phyloP scores from a whole-genome alignment of 2,329 filamentous ascomycete species.

The Xylariaceae sp. region DNA sequence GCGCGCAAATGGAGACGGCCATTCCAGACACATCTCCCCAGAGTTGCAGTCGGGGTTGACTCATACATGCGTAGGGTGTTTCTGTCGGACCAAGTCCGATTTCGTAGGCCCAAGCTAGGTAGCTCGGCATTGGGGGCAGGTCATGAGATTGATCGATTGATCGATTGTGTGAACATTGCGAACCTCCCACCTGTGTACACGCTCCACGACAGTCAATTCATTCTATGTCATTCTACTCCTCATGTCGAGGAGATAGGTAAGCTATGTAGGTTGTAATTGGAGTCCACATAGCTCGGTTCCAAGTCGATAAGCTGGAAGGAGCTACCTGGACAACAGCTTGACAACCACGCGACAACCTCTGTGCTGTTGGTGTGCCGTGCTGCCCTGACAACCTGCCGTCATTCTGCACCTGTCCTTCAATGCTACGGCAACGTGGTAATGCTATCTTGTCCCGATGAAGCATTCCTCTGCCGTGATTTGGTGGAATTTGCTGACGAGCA shows the following conservation, averaged over 20 bases:
- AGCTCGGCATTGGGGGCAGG: background rate
- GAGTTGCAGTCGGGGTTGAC: slow-evolving; percentile 10
- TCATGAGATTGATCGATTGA: background rate
- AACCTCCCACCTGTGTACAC: too few species aligned
- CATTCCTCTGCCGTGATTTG: too few species aligned
- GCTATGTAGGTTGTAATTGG: background rate
- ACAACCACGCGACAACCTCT: slow-evolving; percentile 1
- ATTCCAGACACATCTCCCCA: slow-evolving; percentile 9
- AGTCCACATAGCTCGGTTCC: slow-evolving; percentile 4
- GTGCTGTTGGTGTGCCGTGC: slow-evolving; percentile 3
- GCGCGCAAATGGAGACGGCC: slow-evolving; percentile 5
- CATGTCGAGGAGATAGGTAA: background rate
- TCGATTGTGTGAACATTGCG: background rate
- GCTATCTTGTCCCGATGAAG: slow-evolving; percentile 4
- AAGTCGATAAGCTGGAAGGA: background rate
- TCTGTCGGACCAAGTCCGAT: slow-evolving; percentile 3
- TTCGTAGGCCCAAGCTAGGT: slow-evolving; percentile 5
- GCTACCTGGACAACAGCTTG: background rate
- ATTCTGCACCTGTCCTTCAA: slow-evolving; percentile 6
- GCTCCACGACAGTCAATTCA: too few species aligned
- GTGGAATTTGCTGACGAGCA: slow-evolving; percentile 14
- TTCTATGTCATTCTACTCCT: too few species aligned
- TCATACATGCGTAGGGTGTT: too few species aligned
- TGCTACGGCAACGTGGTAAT: background rate
- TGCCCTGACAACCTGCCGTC: slow-evolving; percentile 9